Evolutionary conservation across 2,329 filamentous ascomycete species (phyloP), one percentile per base, ranked within the genome.

Genomic region (Fusarium sp.): DNA sequence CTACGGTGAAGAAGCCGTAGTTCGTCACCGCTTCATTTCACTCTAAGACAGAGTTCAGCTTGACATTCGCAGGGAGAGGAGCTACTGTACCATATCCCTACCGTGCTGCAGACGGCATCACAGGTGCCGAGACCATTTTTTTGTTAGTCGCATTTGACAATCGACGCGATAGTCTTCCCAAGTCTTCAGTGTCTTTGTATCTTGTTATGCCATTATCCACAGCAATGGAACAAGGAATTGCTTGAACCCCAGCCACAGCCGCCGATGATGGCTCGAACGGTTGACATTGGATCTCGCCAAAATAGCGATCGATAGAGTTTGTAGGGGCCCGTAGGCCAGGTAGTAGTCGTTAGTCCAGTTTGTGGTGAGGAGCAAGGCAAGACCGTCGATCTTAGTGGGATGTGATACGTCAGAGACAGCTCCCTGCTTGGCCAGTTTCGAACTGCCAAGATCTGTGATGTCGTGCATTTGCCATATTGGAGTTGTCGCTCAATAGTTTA

Each of bases 361-460:
- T 45, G 42, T 31, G 31, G 44, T 40, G 49, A 50, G 23, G 33
- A 53, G 28, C 38, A 65, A 56, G 60, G 37, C 30, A 50, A 45
- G 55, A 31, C 26, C 20, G 41, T 46, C 61, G 62, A 65, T 65
- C 45, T 62, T 68, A 34, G 66, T 37, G 62, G 30, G 46, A 49
- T 58, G 50, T 52, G 66, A 70, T 69, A 67, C 66, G 57, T 58
- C 68, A 65, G 56, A 55, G 56, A 44, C 40, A 45, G 40, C 34
- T 40, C n/a, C 44, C 18, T 41, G n/a, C n/a, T n/a, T 38, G 38
- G 44, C 31, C 16, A 37, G 15, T 26, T 28, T 26, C 30, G 26
- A 38, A 37, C 47, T 37, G 41, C 38, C 44, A 28, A 20, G 33
- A 37, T 50, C 46, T 37, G 16, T 15, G 28, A 15, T 33, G 45